A percentile compares a stretch with the other conserved stretches of the same genome.
phyloP scores from a whole-genome alignment of 805 yeast genomes.

The Yamadazyma ubonensis region DNA sequence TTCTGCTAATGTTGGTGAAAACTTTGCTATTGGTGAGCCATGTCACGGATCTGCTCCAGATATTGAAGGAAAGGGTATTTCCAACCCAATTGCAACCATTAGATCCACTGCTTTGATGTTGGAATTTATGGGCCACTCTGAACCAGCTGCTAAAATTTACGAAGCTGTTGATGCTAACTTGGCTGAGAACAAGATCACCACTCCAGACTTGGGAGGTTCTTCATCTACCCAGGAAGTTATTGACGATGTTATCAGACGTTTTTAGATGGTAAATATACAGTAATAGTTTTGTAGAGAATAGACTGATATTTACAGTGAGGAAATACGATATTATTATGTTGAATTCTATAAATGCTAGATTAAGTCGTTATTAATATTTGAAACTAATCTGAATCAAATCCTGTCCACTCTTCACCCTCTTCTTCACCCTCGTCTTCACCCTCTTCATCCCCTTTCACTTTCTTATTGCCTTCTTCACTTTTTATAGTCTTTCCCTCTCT shows the following conservation, averaged over 20 bases:
- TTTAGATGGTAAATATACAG: slow-evolving; percentile 20
- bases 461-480: neutral
- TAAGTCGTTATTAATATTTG: too few species aligned
- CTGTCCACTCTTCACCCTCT: slow-evolving; percentile 15
- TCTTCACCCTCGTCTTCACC: slow-evolving; percentile 2
- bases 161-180: slow-evolving; percentile 93
- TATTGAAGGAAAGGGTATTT: slow-evolving; percentile 90
- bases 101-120: slow-evolving; percentile 95
- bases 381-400: slow-evolving; percentile 14
- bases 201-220: slow-evolving; percentile 95
- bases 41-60: slow-evolving; percentile 99
- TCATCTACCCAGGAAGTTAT: slow-evolving; percentile 84
- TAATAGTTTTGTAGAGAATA: too few species aligned
- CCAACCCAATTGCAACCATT: slow-evolving; percentile 97
- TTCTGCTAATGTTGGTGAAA: slow-evolving; percentile 95
- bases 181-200: slow-evolving; percentile 70
- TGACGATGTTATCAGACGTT: slow-evolving; percentile 68
- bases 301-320: too few species aligned
- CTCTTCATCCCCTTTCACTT: neutral
- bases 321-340: too few species aligned
- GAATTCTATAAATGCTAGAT: neutral
- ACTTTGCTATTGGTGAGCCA: slow-evolving; percentile 97
- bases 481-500: neutral
- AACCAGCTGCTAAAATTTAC: slow-evolving; percentile 89
- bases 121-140: slow-evolving; percentile 90